These are phyloP conservation scores for Aegilops speltoides DNA, from an alignment of 176 grass and related monocot genomes.

Conservation along the genomic window DNA sequence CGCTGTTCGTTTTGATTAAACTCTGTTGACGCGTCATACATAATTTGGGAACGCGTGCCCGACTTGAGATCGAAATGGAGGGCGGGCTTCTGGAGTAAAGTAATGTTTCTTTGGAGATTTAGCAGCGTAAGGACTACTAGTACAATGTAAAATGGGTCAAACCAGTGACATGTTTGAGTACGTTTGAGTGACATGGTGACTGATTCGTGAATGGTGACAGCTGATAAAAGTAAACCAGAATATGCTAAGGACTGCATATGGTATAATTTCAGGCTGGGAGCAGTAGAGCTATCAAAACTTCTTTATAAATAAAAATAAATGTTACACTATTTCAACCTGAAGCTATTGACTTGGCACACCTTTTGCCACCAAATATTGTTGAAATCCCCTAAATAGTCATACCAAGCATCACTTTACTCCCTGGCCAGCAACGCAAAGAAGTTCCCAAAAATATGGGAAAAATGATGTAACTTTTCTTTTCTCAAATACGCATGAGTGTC, in stretches of 20 bases:
- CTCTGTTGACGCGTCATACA: background rate
- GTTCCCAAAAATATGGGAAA: too few species aligned
- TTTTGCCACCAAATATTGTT: too few species aligned
- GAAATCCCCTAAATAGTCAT: too few species aligned
- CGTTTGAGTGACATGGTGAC: background rate
- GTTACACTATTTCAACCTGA: background rate
- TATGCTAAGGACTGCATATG: background rate
- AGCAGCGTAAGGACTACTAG: background rate
- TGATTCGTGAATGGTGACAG: background rate
- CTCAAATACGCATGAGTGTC: too few species aligned
- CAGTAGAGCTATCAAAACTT: background rate
- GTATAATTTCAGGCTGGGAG: background rate
- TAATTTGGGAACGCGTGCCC: background rate
- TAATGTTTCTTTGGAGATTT: background rate
- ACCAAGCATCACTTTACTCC: too few species aligned
- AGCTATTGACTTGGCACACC: too few species aligned
- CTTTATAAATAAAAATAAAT: background rate
- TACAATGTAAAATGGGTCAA: background rate
- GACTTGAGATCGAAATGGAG: background rate
- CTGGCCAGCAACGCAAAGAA: too few species aligned
- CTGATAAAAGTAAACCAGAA: background rate
- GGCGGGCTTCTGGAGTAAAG: background rate
- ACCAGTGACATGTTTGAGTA: background rate
- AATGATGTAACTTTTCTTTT: too few species aligned
- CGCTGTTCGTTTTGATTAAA: conserved; percentile 9